Evolutionary conservation across 2,329 filamentous ascomycete genomes (phyloP).

Genomic region (Escovopsis sp.): DNA sequence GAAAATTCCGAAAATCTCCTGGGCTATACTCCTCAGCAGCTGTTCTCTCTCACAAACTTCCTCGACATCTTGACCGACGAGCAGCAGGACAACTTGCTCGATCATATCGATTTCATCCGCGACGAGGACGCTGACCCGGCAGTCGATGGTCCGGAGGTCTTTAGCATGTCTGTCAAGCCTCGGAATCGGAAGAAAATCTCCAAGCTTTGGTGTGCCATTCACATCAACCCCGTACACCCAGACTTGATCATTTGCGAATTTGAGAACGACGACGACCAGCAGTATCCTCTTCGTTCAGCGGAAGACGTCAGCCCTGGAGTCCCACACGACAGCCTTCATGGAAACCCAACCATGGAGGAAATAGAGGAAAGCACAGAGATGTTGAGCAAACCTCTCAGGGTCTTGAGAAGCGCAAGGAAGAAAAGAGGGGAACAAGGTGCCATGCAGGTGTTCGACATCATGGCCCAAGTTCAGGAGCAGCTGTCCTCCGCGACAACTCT

Average conservation of each 20-base stretch:
- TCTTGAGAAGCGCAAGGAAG: slow-evolving; percentile 61
- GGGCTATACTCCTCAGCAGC: slow-evolving; percentile 59
- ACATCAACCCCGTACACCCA: slow-evolving; percentile 53
- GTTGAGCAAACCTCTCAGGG: slow-evolving; percentile 60
- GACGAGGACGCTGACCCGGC: slow-evolving; percentile 67
- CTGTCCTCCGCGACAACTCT: slow-evolving; percentile 57
- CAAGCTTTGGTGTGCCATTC: slow-evolving; percentile 81
- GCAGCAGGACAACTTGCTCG: slow-evolving; percentile 67
- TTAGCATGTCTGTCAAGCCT: slow-evolving; percentile 58
- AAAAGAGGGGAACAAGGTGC: slow-evolving; percentile 64
- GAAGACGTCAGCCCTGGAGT: slow-evolving; percentile 44
- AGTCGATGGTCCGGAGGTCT: slow-evolving; percentile 70
- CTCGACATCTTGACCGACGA: slow-evolving; percentile 75
- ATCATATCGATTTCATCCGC: slow-evolving; percentile 77
- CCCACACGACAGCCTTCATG: slow-evolving; percentile 60
- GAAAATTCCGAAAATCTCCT: slow-evolving; percentile 67
- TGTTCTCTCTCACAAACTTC: slow-evolving; percentile 63
- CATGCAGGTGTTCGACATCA: slow-evolving; percentile 84
- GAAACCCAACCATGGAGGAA: slow-evolving; percentile 60
- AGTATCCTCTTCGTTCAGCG: slow-evolving; percentile 50
- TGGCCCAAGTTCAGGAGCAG: slow-evolving; percentile 85
- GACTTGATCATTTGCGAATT: slow-evolving; percentile 77
- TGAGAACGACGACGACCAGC: slow-evolving; percentile 63
- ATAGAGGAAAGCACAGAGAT: slow-evolving; percentile 61
- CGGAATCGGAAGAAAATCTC: slow-evolving; percentile 36